phyloP scores from a whole-genome alignment of 2,329 filamentous ascomycete species.

The Ophiostoma australiae region DNA sequence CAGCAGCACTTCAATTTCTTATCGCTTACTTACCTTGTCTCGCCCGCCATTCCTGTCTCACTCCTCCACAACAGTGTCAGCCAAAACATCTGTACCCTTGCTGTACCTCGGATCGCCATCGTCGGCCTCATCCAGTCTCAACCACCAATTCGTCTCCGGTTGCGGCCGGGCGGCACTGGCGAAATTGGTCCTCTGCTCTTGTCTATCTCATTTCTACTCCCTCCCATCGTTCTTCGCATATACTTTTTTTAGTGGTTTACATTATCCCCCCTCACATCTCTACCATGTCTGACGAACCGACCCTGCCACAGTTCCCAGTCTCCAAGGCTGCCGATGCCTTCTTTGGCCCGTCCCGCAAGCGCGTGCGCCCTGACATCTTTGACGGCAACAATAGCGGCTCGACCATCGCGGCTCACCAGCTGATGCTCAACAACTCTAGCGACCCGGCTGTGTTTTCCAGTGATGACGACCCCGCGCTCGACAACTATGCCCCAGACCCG shows the following conservation, averaged over 20 bases:
- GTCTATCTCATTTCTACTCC: not conserved
- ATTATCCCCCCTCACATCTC: not conserved
- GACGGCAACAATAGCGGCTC: constrained; percentile 20
- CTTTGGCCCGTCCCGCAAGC: constrained; percentile 25
- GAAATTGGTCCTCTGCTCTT: constrained; percentile 1
- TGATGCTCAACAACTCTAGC: constrained; percentile 55
- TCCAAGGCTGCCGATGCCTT: constrained; percentile 24
- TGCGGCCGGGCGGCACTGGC: constrained; percentile 23
- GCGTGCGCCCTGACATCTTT: constrained; percentile 20
- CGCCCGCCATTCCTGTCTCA: not conserved
- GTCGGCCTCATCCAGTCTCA: not conserved
- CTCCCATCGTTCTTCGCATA: not conserved
- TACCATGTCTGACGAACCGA: constrained; percentile 27
- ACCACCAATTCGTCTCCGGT: constrained; percentile 19
- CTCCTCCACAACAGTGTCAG: not conserved
- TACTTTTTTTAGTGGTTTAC: not conserved
- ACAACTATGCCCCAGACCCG: constrained; percentile 52
- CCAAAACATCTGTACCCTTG: not conserved
- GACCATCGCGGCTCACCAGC: constrained; percentile 2
- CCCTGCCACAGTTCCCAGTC: constrained; percentile 26
- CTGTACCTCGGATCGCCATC: not conserved
- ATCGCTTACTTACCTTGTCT: not conserved
- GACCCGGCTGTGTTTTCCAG: constrained; percentile 68
- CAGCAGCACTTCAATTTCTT: not conserved
- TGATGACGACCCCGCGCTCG: constrained; percentile 63